Percentiles rank a stretch among this genome's conserved stretches.
Evolutionary conservation across 257 asterid genomes (phyloP).

Genomic region (Solanum chiquidenum): DNA sequence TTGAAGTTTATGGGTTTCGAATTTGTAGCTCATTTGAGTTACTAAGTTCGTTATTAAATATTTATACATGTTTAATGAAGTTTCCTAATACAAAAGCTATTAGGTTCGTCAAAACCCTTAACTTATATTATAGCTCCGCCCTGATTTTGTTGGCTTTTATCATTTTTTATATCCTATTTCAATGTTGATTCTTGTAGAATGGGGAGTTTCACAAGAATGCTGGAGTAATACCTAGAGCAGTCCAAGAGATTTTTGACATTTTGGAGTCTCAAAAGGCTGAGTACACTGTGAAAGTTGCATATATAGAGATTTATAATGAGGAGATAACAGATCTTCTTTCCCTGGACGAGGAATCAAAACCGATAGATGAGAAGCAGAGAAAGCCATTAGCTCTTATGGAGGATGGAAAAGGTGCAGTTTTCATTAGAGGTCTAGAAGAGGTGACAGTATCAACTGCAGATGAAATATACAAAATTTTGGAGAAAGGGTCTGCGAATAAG

Average conservation of each 20-base stretch:
- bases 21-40: neutral
- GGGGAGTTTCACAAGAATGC: conserved; percentile 28
- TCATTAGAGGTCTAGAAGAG: conserved; percentile 45
- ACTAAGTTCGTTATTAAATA: neutral
- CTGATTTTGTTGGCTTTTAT: neutral
- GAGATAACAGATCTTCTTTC: conserved; percentile 54
- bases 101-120: neutral
- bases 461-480: conserved; percentile 31
- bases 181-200: conserved; percentile 12
- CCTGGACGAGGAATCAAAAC: conserved; percentile 18
- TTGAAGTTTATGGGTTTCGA: neutral
- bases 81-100: neutral
- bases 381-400: conserved; percentile 41
- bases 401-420: conserved; percentile 47
- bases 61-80: neutral
- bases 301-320: conserved; percentile 55
- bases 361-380: conserved; percentile 16
- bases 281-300: conserved; percentile 42
- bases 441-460: conserved; percentile 35
- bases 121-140: neutral
- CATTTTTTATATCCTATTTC: neutral
- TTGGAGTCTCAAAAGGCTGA: conserved; percentile 35
- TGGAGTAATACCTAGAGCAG: conserved; percentile 52
- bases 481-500: conserved; percentile 40
- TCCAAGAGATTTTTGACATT: conserved; percentile 33